Percentiles rank a stretch among this genome's conserved stretches.
phyloP scores from a whole-genome alignment of 2,329 filamentous ascomycete genomes.

The Emergomyces orientalis region DNA sequence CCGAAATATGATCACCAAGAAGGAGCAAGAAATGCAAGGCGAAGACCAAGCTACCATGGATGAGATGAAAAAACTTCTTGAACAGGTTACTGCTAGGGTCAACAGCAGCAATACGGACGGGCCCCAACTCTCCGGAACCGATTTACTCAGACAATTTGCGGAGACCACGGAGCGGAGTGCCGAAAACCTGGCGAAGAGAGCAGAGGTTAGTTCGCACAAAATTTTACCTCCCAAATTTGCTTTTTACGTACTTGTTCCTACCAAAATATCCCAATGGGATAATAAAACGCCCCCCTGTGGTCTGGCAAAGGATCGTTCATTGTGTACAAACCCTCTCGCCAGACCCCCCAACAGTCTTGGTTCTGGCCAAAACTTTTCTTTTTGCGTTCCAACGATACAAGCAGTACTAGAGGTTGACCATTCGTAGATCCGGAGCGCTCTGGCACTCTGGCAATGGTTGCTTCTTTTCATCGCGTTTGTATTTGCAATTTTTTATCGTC shows the following conservation, averaged over 20 bases:
- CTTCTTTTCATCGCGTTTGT: slow-evolving; percentile 15
- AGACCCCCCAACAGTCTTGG: slow-evolving; percentile 1
- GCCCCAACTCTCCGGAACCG: slow-evolving; percentile 29
- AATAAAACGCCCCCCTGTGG: neutral
- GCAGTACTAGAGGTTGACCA: slow-evolving; percentile 15
- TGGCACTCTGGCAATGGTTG: slow-evolving; percentile 17
- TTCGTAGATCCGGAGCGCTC: slow-evolving; percentile 14
- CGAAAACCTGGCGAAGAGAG: slow-evolving; percentile 34
- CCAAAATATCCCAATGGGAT: neutral
- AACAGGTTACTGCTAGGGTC: slow-evolving; percentile 31
- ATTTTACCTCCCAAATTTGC: slow-evolving; percentile 8
- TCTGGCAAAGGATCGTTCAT: neutral
- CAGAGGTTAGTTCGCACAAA: slow-evolving; percentile 30
- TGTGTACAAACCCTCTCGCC: neutral
- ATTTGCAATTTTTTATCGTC: slow-evolving; percentile 14
- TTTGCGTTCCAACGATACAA: neutral
- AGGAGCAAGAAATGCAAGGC: slow-evolving; percentile 31
- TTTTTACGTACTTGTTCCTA: neutral
- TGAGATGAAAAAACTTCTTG: slow-evolving; percentile 35
- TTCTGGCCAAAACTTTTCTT: neutral
- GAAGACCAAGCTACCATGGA: slow-evolving; percentile 34
- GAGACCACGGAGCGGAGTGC: slow-evolving; percentile 49
- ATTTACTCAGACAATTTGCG: slow-evolving; percentile 38
- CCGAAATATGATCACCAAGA: slow-evolving; percentile 31
- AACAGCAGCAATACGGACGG: slow-evolving; percentile 25